These are phyloP conservation scores for Didymella pomorum DNA, from an alignment of 2,329 filamentous ascomycete species.

Conservation along the genomic window DNA sequence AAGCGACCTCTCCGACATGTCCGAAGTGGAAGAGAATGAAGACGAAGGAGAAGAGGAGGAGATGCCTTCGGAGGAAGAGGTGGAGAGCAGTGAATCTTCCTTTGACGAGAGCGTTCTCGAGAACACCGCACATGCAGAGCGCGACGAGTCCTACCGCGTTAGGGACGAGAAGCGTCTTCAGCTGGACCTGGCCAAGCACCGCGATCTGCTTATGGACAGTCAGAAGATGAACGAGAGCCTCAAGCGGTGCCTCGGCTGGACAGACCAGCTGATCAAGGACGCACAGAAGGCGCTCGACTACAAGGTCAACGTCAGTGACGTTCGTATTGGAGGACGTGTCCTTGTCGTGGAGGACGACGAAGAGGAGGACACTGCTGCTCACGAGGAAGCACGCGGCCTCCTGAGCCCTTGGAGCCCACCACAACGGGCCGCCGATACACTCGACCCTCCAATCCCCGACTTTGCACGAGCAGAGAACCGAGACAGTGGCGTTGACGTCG, in stretches of 20 bases:
- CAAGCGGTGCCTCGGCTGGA: conserved; percentile 86
- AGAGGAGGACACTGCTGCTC: conserved; percentile 25
- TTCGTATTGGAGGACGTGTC: conserved; percentile 82
- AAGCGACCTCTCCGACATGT: conserved; percentile 50
- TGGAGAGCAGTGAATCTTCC: conserved; percentile 58
- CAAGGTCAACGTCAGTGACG: conserved; percentile 77
- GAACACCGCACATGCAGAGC: conserved; percentile 52
- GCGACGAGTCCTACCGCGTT: conserved; percentile 64
- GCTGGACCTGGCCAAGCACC: conserved; percentile 86
- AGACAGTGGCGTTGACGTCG: conserved; percentile 50
- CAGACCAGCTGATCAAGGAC: conserved; percentile 88
- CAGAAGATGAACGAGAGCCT: conserved; percentile 96
- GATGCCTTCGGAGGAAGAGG: conserved; percentile 55
- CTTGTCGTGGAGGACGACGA: conserved; percentile 72
- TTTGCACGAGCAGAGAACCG: conserved; percentile 43
- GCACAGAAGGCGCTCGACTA: conserved; percentile 88
- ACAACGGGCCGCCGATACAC: conserved; percentile 28
- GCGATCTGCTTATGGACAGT: conserved; percentile 85
- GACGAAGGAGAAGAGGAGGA: conserved; percentile 50
- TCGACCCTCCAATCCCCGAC: conserved; percentile 24
- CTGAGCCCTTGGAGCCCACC: conserved; percentile 50
- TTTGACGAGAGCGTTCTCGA: conserved; percentile 60
- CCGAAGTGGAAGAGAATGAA: conserved; percentile 46
- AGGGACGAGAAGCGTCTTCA: conserved; percentile 84
- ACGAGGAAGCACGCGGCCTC: conserved; percentile 39